These are phyloP conservation scores for Ceratocystis destructans DNA, from an alignment of 2,329 filamentous ascomycete genomes.

Conservation along the genomic window DNA sequence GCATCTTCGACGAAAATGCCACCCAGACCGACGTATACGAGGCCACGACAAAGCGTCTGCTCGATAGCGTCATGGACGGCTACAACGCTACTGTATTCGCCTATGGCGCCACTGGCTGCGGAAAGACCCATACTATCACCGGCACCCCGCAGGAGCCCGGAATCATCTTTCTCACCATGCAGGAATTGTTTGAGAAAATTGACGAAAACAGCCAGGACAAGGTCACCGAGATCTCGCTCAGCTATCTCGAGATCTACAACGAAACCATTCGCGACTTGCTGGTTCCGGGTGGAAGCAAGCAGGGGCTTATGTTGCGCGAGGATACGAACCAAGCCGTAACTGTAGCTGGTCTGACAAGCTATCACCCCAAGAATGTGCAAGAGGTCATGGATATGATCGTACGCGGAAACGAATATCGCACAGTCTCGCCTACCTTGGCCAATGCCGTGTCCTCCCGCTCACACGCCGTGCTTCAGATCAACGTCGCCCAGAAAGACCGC, in stretches of 20 bases:
- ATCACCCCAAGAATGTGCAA: conserved; percentile 78
- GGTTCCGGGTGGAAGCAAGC: conserved; percentile 69
- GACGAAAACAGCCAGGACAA: conserved; percentile 76
- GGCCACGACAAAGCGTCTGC: conserved; percentile 71
- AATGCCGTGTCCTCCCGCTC: conserved; percentile 96
- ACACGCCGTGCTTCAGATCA: conserved; percentile 94
- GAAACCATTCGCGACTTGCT: conserved; percentile 94
- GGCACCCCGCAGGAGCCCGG: conserved; percentile 85
- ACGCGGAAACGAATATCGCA: conserved; percentile 82
- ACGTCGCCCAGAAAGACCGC: conserved; percentile 83
- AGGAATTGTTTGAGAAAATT: conserved; percentile 95
- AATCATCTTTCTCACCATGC: conserved; percentile 98
- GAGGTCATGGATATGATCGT: conserved; percentile 99
- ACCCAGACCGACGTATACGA: conserved; percentile 91
- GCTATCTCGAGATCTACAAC: conserved; percentile 97
- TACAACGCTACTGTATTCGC: conserved; percentile 99
- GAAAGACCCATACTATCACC: conserved; percentile 95
- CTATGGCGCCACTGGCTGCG: conserved; percentile 93
- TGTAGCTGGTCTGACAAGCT: conserved; percentile 78
- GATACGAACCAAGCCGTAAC: conserved; percentile 89
- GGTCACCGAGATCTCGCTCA: conserved; percentile 76
- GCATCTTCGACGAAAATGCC: conserved; percentile 91
- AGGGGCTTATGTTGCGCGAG: conserved; percentile 80
- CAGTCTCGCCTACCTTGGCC: conserved; percentile 90
- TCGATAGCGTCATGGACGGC: conserved; percentile 89